phyloP scores from a whole-genome alignment of 2,329 filamentous ascomycete genomes.

The Pseudogymnoascus sp. region DNA sequence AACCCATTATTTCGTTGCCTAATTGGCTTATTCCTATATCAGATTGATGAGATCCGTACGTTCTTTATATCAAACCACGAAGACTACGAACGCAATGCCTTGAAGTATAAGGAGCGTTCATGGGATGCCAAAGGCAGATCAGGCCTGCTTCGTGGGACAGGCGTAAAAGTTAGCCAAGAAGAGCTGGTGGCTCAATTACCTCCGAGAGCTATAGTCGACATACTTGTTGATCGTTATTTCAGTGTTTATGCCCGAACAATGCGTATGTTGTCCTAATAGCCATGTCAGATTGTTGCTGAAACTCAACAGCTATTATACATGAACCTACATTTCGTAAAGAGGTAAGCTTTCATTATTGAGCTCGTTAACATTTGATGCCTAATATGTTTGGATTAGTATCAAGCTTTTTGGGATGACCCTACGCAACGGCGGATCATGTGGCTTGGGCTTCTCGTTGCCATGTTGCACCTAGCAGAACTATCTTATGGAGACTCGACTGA shows the following conservation, averaged over 20 bases:
- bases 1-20: not conserved
- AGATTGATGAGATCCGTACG: constrained; percentile 13
- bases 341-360: not conserved
- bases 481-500: constrained; percentile 10
- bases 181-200: constrained; percentile 12
- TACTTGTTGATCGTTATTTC: constrained; percentile 13
- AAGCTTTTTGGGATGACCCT: constrained; percentile 13
- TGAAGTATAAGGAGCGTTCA: constrained; percentile 4
- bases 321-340: constrained; percentile 14
- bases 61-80: constrained; percentile 10
- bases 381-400: constrained; percentile 10
- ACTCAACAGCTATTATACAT: constrained; percentile 12
- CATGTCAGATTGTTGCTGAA: not conserved
- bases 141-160: constrained; percentile 12
- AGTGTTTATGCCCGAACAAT: not conserved
- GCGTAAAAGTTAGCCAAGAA: constrained; percentile 7
- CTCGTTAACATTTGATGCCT: not conserved
- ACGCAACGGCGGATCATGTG: constrained; percentile 11
- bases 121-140: constrained; percentile 4
- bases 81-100: constrained; percentile 8
- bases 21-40: not conserved
- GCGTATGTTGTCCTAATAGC: not conserved
- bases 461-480: constrained; percentile 11
- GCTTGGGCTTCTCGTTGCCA: constrained; percentile 14
- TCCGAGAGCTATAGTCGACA: constrained; percentile 3